phyloP scores from a whole-genome alignment of 805 yeast genomes.

The Yamadazyma akitaensis region DNA sequence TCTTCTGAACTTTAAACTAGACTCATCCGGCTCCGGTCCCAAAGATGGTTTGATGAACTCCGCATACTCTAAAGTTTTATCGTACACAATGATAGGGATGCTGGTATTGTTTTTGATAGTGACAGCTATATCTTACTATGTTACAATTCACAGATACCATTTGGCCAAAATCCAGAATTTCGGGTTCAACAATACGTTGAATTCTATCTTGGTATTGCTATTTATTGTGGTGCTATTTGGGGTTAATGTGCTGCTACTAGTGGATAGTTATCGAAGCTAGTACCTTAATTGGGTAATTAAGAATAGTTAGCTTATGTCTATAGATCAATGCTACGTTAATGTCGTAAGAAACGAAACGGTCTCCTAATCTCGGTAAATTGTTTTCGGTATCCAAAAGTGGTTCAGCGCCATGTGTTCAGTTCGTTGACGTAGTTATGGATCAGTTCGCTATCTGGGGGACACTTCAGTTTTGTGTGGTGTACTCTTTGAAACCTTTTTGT shows the following conservation, averaged over 20 bases:
- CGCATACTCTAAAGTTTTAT: constrained; percentile 26
- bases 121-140: constrained; percentile 40
- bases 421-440: too few relatives aligned
- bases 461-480: too few relatives aligned
- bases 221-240: constrained; percentile 10
- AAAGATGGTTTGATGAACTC: constrained; percentile 8
- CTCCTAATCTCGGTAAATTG: too few relatives aligned
- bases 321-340: constrained; percentile 14
- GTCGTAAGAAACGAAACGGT: constrained; percentile 6
- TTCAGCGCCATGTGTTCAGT: too few relatives aligned
- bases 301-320: constrained; percentile 14
- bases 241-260: constrained; percentile 9
- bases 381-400: too few relatives aligned
- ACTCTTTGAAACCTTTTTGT: too few relatives aligned
- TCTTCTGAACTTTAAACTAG: constrained; percentile 42
- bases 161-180: constrained; percentile 34
- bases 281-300: too few relatives aligned
- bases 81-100: constrained; percentile 35
- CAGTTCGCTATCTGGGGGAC: too few relatives aligned
- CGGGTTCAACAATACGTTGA: constrained; percentile 23
- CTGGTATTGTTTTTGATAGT: constrained; percentile 37
- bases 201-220: constrained; percentile 6
- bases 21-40: constrained; percentile 25
- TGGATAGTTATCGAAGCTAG: constrained; percentile 9
- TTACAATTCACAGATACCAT: constrained; percentile 44